phyloP scores from a whole-genome alignment of 805 yeast species.

The Yarrowia sp. region DNA sequence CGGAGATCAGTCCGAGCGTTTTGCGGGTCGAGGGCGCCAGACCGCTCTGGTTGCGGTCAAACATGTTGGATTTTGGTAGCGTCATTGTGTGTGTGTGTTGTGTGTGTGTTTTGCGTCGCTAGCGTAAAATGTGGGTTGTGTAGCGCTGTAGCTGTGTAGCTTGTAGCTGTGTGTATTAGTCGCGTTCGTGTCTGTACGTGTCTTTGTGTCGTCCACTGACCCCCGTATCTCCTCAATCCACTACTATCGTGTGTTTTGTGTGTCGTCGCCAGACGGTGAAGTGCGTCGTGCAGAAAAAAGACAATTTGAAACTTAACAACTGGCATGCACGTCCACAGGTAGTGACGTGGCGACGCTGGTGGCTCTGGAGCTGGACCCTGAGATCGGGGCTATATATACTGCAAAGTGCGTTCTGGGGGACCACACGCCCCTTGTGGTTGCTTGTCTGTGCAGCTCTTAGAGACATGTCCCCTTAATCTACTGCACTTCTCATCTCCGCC shows the following conservation, averaged over 20 bases:
- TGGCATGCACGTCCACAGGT: conserved; percentile 1
- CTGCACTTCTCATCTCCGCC: conserved; percentile 16
- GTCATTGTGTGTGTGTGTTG: neutral
- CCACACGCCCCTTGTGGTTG: too few relatives aligned
- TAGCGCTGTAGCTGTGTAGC: neutral
- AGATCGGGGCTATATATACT: neutral
- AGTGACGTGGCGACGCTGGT: conserved; percentile 11
- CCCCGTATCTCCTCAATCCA: conserved; percentile 5
- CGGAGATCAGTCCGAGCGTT: conserved; percentile 3
- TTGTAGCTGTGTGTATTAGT: neutral
- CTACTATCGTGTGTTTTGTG: conserved; percentile 21
- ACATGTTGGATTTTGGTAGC: conserved; percentile 23
- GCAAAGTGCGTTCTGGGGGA: too few relatives aligned
- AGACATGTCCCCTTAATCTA: neutral
- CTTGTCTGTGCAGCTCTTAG: neutral
- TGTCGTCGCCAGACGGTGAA: conserved; percentile 24
- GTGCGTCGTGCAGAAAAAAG: conserved; percentile 25
- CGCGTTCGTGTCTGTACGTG: neutral
- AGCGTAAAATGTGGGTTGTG: neutral
- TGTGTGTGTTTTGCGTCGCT: neutral
- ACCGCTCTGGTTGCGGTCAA: conserved; percentile 9
- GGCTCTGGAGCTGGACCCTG: neutral
- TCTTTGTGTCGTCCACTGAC: neutral
- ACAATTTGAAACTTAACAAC: conserved; percentile 11
- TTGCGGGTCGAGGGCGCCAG: conserved; percentile 2